These are phyloP conservation scores for Huntiella savannae DNA, from an alignment of 2,329 filamentous ascomycete species.

Conservation along the genomic window DNA sequence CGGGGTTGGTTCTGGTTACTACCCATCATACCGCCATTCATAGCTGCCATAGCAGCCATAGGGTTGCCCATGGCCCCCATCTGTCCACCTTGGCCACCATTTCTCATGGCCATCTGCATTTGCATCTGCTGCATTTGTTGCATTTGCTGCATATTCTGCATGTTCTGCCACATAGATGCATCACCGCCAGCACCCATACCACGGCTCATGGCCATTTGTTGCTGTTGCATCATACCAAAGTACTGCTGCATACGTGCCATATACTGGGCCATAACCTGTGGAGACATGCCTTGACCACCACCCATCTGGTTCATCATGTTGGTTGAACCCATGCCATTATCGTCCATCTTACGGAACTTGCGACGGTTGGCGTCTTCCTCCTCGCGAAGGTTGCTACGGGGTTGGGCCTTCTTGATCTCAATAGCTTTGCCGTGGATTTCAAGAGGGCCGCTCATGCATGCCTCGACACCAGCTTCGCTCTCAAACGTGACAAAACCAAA, in stretches of 20 bases:
- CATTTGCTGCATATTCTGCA: conserved; percentile 63
- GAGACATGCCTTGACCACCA: conserved; percentile 56
- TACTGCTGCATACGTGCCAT: conserved; percentile 98
- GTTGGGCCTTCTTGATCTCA: conserved; percentile 95
- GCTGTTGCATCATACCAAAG: conserved; percentile 84
- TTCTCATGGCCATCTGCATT: conserved; percentile 10
- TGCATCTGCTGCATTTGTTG: conserved; percentile 43
- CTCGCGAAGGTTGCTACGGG: conserved; percentile 80
- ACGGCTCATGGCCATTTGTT: conserved; percentile 53
- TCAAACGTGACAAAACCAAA: conserved; percentile 99
- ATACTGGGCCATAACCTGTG: conserved; percentile 95
- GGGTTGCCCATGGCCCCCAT: conserved; percentile 1
- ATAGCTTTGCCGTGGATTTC: conserved; percentile 93
- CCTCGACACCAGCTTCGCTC: conserved; percentile 83
- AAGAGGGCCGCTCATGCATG: conserved; percentile 64
- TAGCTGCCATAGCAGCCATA: conserved; percentile 13
- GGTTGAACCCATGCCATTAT: conserved; percentile 18
- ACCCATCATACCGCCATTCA: conserved; percentile 32
- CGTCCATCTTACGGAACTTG: conserved; percentile 38
- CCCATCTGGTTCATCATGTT: conserved; percentile 25
- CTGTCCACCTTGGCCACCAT: conserved; percentile 16
- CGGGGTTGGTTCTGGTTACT: conserved; percentile 27
- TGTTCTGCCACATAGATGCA: conserved; percentile 53
- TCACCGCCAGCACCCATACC: conserved; percentile 27
- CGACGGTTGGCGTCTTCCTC: conserved; percentile 58